Percentiles rank a stretch among this genome's conserved stretches.
Conservation (phyloP, 257 asterid species). For the Datura wrightii region DNA sequence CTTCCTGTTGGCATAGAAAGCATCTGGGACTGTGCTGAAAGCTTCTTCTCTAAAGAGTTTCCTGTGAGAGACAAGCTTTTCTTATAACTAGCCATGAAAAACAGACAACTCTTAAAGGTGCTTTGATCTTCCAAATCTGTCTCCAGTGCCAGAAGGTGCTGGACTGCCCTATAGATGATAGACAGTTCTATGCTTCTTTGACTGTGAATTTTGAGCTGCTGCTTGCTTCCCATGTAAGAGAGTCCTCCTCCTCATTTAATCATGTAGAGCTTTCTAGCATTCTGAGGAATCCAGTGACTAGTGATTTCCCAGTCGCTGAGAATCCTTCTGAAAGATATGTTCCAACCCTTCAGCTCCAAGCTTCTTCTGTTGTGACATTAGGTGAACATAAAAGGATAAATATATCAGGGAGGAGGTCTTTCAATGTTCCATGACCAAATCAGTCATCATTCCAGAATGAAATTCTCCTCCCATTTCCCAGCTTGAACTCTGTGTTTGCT, state of each 20-base stretch:
- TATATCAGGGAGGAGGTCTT: not conserved
- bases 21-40: not conserved
- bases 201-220: not conserved
- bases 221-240: not conserved
- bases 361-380: not conserved
- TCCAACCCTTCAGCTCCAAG: not conserved
- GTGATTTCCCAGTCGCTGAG: not conserved
- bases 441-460: not conserved
- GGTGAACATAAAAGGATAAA: not conserved
- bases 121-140: conserved; percentile 14
- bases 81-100: conserved; percentile 4
- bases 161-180: conserved; percentile 10
- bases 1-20: conserved; percentile 17
- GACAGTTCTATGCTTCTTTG: not conserved
- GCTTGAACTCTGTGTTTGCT: conserved; percentile 1
- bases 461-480: conserved; percentile 1
- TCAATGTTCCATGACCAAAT: not conserved
- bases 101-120: not conserved
- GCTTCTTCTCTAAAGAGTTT: not conserved
- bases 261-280: not conserved
- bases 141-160: conserved; percentile 16
- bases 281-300: not conserved
- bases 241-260: not conserved
- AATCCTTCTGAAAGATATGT: not conserved
- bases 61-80: not conserved